Evolutionary conservation across 2,329 filamentous ascomycete species (phyloP).

Genomic region (Cercospora sp.): DNA sequence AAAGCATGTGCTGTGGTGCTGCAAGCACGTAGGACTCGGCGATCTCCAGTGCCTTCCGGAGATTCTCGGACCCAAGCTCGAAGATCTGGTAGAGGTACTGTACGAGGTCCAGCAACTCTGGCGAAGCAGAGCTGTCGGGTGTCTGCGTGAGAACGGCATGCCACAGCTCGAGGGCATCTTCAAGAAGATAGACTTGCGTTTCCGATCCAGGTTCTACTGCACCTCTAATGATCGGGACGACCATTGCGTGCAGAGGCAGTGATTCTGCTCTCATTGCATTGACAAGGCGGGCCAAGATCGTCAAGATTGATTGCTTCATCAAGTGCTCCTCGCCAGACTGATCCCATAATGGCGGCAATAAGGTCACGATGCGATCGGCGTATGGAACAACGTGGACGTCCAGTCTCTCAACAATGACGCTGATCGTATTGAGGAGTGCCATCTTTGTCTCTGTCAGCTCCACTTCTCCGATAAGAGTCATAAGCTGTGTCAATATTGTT

Average conservation of each 20-base stretch:
- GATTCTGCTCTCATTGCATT: constrained; percentile 79
- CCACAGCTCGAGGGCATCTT: constrained; percentile 92
- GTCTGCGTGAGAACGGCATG: constrained; percentile 68
- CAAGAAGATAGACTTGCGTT: constrained; percentile 77
- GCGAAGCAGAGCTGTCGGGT: constrained; percentile 42
- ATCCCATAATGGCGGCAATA: constrained; percentile 82
- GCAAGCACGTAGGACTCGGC: constrained; percentile 52
- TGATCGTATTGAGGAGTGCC: constrained; percentile 82
- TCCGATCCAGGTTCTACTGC: constrained; percentile 74
- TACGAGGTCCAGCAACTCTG: constrained; percentile 46
- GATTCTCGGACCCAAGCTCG: constrained; percentile 50
- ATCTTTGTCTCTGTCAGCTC: constrained; percentile 86
- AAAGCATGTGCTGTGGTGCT: constrained; percentile 49
- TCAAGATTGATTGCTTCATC: constrained; percentile 90
- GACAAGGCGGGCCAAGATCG: constrained; percentile 81
- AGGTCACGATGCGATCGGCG: constrained; percentile 77
- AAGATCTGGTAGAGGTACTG: constrained; percentile 51
- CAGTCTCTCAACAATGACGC: constrained; percentile 76
- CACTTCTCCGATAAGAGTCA: constrained; percentile 75
- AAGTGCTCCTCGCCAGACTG: constrained; percentile 82
- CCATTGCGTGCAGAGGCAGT: constrained; percentile 72
- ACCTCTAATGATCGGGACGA: constrained; percentile 78
- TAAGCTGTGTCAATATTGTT: constrained; percentile 69
- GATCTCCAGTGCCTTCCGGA: constrained; percentile 52
- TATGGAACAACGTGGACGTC: constrained; percentile 68